Percentiles rank a stretch among this genome's conserved stretches.
Evolutionary conservation across 2,329 filamentous ascomycete species (phyloP).

Genomic region (Fragosphaeria purpurea): DNA sequence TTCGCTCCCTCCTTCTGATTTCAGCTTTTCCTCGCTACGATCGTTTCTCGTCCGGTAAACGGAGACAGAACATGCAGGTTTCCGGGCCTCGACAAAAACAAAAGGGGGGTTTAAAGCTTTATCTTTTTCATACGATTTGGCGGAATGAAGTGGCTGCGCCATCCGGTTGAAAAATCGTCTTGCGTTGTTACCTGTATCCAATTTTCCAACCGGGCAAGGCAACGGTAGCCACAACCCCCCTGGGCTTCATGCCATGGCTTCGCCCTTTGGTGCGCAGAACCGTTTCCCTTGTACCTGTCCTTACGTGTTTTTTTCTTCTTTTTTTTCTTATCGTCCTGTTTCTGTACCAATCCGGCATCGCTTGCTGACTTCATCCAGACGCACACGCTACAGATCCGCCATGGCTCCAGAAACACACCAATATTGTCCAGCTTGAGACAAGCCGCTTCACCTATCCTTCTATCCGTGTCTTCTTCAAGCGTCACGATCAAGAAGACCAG

Average conservation of each 20-base stretch:
- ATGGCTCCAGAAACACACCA: constrained; percentile 69
- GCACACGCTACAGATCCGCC: constrained; percentile 58
- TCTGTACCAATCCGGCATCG: not conserved
- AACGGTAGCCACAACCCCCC: too few relatives aligned
- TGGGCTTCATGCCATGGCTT: not conserved
- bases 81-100: too few relatives aligned
- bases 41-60: too few relatives aligned
- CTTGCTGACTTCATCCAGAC: constrained; percentile 15
- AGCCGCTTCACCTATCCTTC: constrained; percentile 58
- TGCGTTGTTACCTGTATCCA: too few relatives aligned
- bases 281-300: not conserved
- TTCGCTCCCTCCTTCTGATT: not conserved
- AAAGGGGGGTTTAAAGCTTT: too few relatives aligned
- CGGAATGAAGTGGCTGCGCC: too few relatives aligned
- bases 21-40: too few relatives aligned
- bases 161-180: too few relatives aligned
- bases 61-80: too few relatives aligned
- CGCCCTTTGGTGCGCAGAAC: not conserved
- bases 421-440: constrained; percentile 63
- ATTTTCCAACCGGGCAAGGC: too few relatives aligned
- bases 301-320: not conserved
- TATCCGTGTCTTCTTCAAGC: constrained; percentile 73
- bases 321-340: too few relatives aligned
- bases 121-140: too few relatives aligned
- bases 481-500: constrained; percentile 73